phyloP scores from a whole-genome alignment of 2,329 filamentous ascomycete species.

The Ophiostoma quercus region DNA sequence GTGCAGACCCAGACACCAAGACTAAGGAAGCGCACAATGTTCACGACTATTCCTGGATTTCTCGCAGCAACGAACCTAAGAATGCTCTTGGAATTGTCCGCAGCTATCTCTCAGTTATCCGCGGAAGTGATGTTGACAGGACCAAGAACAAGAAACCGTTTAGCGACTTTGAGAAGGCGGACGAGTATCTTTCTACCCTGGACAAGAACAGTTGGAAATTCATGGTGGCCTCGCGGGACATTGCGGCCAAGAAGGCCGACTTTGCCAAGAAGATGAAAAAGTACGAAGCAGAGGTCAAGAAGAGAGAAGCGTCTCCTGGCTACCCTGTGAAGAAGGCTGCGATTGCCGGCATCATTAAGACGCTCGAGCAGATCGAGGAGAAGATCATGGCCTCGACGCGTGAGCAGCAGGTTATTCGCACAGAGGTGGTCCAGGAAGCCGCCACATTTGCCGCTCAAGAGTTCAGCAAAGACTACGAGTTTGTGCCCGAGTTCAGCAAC shows the following conservation, averaged over 20 bases:
- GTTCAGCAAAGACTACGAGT: conserved; percentile 39
- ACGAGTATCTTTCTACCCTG: not conserved
- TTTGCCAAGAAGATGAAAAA: not conserved
- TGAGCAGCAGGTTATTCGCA: not conserved
- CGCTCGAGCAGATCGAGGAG: not conserved
- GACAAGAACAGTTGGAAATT: not conserved
- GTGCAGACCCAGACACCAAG: conserved; percentile 61
- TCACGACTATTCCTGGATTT: not conserved
- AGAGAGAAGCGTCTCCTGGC: not conserved
- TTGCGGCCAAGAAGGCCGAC: not conserved
- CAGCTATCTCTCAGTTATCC: not conserved
- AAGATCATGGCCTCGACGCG: not conserved
- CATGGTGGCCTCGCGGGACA: not conserved
- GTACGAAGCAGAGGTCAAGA: not conserved
- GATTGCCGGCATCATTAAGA: not conserved
- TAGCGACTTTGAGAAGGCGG: not conserved
- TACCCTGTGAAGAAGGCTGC: not conserved
- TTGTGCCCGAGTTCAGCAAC: conserved; percentile 47
- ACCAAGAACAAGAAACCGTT: not conserved
- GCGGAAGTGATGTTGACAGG: not conserved
- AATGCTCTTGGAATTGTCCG: not conserved
- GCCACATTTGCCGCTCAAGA: not conserved
- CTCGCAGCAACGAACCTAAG: not conserved
- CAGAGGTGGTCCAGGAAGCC: not conserved
- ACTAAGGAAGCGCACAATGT: conserved; percentile 32